A percentile compares a stretch with the other conserved stretches of the same genome.
Evolutionary conservation across 345 rosid genomes (phyloP).

Genomic region (Alliaria petiolata): DNA sequence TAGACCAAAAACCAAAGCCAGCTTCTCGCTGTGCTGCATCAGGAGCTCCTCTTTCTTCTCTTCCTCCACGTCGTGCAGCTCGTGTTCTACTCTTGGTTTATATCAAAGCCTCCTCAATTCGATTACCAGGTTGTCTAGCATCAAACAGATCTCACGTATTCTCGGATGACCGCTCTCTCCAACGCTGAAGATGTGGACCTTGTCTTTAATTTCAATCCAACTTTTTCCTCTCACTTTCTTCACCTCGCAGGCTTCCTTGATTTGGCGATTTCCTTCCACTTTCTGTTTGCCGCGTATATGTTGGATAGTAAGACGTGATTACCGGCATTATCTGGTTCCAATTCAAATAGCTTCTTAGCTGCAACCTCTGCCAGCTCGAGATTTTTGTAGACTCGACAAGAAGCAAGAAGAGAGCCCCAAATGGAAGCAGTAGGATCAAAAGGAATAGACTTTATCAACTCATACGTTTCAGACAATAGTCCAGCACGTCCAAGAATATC

Average conservation of each 20-base stretch:
- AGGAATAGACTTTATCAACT: slow-evolving; percentile 57
- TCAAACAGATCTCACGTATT: slow-evolving; percentile 48
- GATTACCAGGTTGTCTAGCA: slow-evolving; percentile 45
- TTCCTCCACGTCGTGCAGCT: slow-evolving; percentile 59
- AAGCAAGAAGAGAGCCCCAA: slow-evolving; percentile 84
- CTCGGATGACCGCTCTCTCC: slow-evolving; percentile 59
- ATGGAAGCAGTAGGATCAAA: slow-evolving; percentile 61
- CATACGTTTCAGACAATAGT: slow-evolving; percentile 50
- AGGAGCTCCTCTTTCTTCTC: slow-evolving; percentile 52
- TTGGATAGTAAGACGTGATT: slow-evolving; percentile 68
- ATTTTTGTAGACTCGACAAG: slow-evolving; percentile 56
- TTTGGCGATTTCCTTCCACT: slow-evolving; percentile 62
- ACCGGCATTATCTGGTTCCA: slow-evolving; percentile 79
- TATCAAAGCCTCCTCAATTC: slow-evolving; percentile 51
- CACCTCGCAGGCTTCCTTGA: slow-evolving; percentile 44
- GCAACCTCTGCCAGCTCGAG: slow-evolving; percentile 69
- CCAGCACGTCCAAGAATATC: slow-evolving; percentile 81
- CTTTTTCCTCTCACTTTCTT: slow-evolving; percentile 73
- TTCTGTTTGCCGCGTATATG: slow-evolving; percentile 51
- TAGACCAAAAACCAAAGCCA: slow-evolving; percentile 55
- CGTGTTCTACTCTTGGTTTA: slow-evolving; percentile 42
- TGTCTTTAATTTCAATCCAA: slow-evolving; percentile 71
- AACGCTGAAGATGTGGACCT: slow-evolving; percentile 58
- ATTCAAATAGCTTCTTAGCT: slow-evolving; percentile 55
- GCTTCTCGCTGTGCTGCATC: slow-evolving; percentile 70